phyloP scores from a whole-genome alignment of 2,329 filamentous ascomycete species.

The Colletotrichum spinosum region DNA sequence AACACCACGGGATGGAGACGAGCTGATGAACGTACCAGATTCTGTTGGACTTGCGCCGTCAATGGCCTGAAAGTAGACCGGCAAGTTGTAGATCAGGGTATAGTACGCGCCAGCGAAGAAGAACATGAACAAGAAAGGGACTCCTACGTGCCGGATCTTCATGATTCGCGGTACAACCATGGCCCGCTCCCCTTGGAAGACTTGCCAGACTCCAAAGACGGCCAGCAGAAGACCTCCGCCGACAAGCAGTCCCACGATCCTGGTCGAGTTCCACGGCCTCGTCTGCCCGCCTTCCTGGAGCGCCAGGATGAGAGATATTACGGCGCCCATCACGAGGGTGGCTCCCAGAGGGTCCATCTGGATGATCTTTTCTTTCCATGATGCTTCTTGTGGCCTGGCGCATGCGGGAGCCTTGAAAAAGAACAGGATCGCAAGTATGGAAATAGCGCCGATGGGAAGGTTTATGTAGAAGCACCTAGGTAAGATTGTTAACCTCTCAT shows the following conservation, averaged over 20 bases:
- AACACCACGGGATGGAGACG: too few relatives aligned
- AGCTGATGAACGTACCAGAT: too few relatives aligned
- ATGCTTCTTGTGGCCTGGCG: slow-evolving; percentile 39
- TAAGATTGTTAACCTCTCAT: too few relatives aligned
- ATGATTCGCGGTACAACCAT: slow-evolving; percentile 57
- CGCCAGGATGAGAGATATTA: slow-evolving; percentile 59
- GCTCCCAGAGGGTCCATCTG: slow-evolving; percentile 53
- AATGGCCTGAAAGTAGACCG: slow-evolving; percentile 52
- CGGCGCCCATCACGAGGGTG: slow-evolving; percentile 55
- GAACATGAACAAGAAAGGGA: slow-evolving; percentile 45
- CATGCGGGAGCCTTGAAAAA: slow-evolving; percentile 33
- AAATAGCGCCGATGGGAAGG: slow-evolving; percentile 44
- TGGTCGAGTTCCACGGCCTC: slow-evolving; percentile 55
- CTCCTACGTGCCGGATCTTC: slow-evolving; percentile 52
- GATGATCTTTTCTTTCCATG: slow-evolving; percentile 41
- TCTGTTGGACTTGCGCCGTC: slow-evolving; percentile 40
- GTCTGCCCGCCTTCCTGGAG: slow-evolving; percentile 59
- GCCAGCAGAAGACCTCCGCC: slow-evolving; percentile 41
- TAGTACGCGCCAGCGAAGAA: slow-evolving; percentile 55
- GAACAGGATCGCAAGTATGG: slow-evolving; percentile 41
- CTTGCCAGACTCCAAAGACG: slow-evolving; percentile 55
- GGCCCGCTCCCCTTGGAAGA: slow-evolving; percentile 54
- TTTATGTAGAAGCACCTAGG: slow-evolving; percentile 36
- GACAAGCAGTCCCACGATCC: slow-evolving; percentile 54
- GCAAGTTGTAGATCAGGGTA: slow-evolving; percentile 58